phyloP scores from a whole-genome alignment of 495 filamentous ascomycete species.

The Penicillium diatomitis region DNA sequence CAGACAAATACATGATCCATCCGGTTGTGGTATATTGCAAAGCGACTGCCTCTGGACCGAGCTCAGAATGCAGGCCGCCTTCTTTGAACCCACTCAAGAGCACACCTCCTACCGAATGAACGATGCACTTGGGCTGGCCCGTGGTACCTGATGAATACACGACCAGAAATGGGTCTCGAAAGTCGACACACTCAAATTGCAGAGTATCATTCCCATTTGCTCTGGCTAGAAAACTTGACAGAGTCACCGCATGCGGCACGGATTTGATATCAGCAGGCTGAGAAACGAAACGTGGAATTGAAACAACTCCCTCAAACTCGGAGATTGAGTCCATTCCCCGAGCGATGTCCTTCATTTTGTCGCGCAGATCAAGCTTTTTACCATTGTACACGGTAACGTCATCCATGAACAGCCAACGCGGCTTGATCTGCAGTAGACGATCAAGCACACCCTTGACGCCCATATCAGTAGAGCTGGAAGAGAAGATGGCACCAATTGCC shows the following conservation, averaged over 20 bases:
- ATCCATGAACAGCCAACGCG: constrained; percentile 67
- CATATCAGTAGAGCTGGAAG: constrained; percentile 68
- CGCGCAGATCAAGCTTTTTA: constrained; percentile 57
- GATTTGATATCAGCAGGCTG: constrained; percentile 47
- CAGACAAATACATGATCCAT: constrained; percentile 77
- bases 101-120: constrained; percentile 39
- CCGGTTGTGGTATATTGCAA: constrained; percentile 59
- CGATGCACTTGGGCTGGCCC: constrained; percentile 74
- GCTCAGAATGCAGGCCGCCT: constrained; percentile 47
- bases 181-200: constrained; percentile 46
- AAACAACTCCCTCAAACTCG: constrained; percentile 56
- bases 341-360: constrained; percentile 61
- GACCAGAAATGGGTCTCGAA: constrained; percentile 57
- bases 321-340: constrained; percentile 46
- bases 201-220: constrained; percentile 29
- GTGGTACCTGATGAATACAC: constrained; percentile 72
- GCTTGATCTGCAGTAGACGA: constrained; percentile 60
- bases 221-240: constrained; percentile 42
- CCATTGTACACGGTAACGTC: constrained; percentile 73
- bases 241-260: constrained; percentile 45
- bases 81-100: constrained; percentile 46
- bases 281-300: constrained; percentile 52
- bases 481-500: constrained; percentile 62
- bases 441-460: constrained; percentile 69
- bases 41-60: constrained; percentile 36